Conservation (phyloP, 2,329 filamentous ascomycete species). For the Nothophaeocryptopus gaeumannii region DNA sequence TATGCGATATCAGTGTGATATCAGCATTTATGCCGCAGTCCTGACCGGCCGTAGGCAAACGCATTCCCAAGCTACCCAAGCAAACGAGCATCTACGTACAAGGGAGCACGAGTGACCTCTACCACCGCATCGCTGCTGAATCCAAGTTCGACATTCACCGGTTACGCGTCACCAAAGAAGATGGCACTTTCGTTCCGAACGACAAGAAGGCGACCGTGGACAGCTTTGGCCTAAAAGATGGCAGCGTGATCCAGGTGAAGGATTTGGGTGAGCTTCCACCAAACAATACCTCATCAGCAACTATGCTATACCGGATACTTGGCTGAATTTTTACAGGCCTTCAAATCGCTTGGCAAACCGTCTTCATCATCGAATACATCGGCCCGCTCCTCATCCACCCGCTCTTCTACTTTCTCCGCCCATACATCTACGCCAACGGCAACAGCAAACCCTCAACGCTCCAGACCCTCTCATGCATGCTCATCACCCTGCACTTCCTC, state of each 20-base stretch:
- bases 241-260: constrained; percentile 75
- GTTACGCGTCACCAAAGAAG: constrained; percentile 63
- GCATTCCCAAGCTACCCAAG: constrained; percentile 59
- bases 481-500: constrained; percentile 79
- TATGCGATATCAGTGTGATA: constrained; percentile 23
- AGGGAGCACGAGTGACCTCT: constrained; percentile 55
- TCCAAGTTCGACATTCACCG: constrained; percentile 58
- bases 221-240: constrained; percentile 56
- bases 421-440: constrained; percentile 64
- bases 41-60: constrained; percentile 51
- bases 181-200: constrained; percentile 59
- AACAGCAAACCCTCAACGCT: constrained; percentile 53
- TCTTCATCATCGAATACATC: constrained; percentile 93
- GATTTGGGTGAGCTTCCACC: constrained; percentile 68
- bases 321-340: constrained; percentile 62
- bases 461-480: constrained; percentile 70
- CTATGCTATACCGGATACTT: not conserved
- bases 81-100: constrained; percentile 52
- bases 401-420: constrained; percentile 66
- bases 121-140: constrained; percentile 54
- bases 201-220: constrained; percentile 52
- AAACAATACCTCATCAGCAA: too few species aligned
- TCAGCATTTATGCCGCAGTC: not conserved
- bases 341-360: constrained; percentile 88
- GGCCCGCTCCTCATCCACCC: constrained; percentile 87